Evolutionary conservation across 257 asterid species (phyloP), one percentile per base, ranked within the genome.

Genomic region (Fraxinus pennsylvanica): DNA sequence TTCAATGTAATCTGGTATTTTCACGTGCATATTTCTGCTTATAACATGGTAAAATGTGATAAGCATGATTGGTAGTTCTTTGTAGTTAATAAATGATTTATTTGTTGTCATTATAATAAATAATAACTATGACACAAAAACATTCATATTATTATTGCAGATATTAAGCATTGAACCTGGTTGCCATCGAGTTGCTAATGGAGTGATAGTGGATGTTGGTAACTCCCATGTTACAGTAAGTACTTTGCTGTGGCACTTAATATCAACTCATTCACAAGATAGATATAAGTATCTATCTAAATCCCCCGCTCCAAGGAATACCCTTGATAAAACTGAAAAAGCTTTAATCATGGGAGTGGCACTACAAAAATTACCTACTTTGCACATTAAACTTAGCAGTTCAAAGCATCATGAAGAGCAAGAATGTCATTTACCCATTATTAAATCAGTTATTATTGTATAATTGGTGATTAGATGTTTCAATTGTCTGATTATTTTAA

Each of bases 141-240:
- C 71, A 74, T 77, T 68, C 74, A 68, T 70, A 50, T 32, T 76
- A 38, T 74, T 82, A 74, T 86, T 79, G 74, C 92, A 95, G 99
- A 86, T 91, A 78, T 82, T 95, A 86, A 95, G 99, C 89, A 83
- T 92, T 68, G 97, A 87, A 80, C 89, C 92, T 82, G 91, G 85
- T 77, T 82, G 84, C 82, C 82, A 84, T 73, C 94, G 91, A 79
- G 87, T 95, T 78, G 89, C 96, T 80, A 90, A 85, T 83, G 99
- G 99, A 80, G 80, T 89, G 82, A 85, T 95, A 68, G 84, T 79
- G 78, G 96, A 88, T 69, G 86, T 87, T 75, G 90, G 93, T 77
- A 82, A 85, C 88, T 88, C 86, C 78, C 91, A 91, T 85, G 86
- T 90, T 84, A 84, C 89, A 77, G 98, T 32, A 86, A 90, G 97